A percentile compares a stretch with the other conserved stretches of the same genome.
Conservation (phyloP, 169 alveolate genomes). For the Eimeria maxima region DNA sequence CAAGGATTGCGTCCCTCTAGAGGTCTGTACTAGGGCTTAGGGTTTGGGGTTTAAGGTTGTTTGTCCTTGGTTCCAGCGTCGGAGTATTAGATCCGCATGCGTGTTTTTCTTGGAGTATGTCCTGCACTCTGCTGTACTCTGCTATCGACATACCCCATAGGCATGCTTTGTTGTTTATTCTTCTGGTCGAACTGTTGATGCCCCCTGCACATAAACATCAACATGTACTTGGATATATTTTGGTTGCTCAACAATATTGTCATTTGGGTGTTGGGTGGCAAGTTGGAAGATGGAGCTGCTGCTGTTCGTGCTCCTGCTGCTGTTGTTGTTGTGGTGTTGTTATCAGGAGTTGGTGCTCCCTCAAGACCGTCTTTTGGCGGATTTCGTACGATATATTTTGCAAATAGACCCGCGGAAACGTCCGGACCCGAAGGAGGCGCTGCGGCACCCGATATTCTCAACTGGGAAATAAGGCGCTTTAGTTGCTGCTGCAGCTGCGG, state of each 20-base stretch:
- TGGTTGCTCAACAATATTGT: background rate
- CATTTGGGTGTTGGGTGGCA: background rate
- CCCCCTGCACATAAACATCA: background rate
- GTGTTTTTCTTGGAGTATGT: background rate
- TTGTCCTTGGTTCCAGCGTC: background rate
- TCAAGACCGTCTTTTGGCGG: slow-evolving; percentile 91
- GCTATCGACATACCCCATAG: background rate
- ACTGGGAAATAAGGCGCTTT: slow-evolving; percentile 69
- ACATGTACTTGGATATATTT: background rate
- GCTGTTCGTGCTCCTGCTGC: background rate
- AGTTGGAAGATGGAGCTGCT: background rate
- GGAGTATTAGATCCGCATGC: background rate
- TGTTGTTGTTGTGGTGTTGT: background rate
- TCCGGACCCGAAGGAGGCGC: slow-evolving; percentile 93
- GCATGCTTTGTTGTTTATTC: background rate
- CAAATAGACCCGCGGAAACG: slow-evolving; percentile 91
- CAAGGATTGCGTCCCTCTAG: slow-evolving; percentile 71
- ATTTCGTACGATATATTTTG: slow-evolving; percentile 90
- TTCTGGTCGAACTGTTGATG: background rate
- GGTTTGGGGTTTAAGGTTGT: background rate
- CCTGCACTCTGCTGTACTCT: background rate
- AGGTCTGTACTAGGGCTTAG: slow-evolving; percentile 8
- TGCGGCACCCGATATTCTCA: slow-evolving; percentile 91
- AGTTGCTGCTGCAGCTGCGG: background rate
- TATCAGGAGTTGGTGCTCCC: slow-evolving; percentile 87